These are phyloP conservation scores for Medicago arabica DNA, from an alignment of 306 rosid species.

Conservation along the genomic window DNA sequence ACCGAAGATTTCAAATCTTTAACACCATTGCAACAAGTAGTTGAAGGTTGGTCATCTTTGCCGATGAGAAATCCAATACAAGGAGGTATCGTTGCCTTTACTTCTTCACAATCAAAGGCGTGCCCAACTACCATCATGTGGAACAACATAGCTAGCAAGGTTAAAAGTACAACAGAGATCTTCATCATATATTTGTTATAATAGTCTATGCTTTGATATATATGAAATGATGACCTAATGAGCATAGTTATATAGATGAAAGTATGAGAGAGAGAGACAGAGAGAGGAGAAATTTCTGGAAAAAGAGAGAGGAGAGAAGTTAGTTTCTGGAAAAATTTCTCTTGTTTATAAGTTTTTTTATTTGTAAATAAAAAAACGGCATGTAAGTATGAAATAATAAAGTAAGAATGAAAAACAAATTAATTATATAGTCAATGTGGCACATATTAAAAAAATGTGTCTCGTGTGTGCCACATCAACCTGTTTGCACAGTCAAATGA, in stretches of 20 bases:
- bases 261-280: no score
- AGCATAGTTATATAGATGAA: neutral
- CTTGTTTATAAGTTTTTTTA: no score
- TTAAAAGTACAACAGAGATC: neutral
- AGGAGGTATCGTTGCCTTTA: neutral
- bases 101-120: conserved; percentile 33
- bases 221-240: neutral
- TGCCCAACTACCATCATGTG: neutral
- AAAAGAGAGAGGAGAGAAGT: no score
- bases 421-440: no score
- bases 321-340: no score
- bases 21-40: conserved; percentile 21
- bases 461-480: no score
- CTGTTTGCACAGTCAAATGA: no score
- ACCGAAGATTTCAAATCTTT: conserved; percentile 4
- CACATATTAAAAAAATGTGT: no score
- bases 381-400: no score
- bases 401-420: no score
- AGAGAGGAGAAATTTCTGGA: no score
- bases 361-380: no score
- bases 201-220: neutral
- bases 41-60: neutral
- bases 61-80: conserved; percentile 34
- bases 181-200: conserved; percentile 13
- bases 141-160: neutral